Base-by-base conservation (phyloP, 2,329 filamentous ascomycete genomes). In the Fusarium cyanostomum region DNA sequence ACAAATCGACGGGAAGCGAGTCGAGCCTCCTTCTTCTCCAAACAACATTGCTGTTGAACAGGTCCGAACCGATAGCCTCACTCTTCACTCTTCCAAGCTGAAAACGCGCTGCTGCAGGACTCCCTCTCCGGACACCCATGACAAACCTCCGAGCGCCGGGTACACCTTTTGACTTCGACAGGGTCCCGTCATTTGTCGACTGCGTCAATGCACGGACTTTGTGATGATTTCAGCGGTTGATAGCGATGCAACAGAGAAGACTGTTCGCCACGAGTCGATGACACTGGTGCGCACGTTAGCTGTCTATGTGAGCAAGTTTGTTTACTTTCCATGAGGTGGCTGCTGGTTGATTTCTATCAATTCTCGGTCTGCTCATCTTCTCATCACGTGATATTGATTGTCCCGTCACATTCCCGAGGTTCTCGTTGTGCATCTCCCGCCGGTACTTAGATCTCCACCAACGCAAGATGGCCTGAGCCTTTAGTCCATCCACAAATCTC, bases 371-470 rank as follows among this genome's bases (percentile, higher is more conserved):
- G 24, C 35, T 35, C 28, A 10, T 13, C 8, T 9, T 24, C 3
- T 30, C 1, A 10, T 66, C 62, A 66, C 62, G 62, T 66, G 62
- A 66, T 37, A 3, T 15, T 7, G 9, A 39, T 27, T 52, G 21
- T 56, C 46, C 67, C 56, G 52, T 66, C 44, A 50, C 64, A 70
- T 69, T 70, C 62, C 62, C 67, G 67, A 68, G 65, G 67, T 64
- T 66, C 56, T 67, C 59, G 44, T 70, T 65, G 64, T 59, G 42
- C 59, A 62, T 66, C 62, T 66, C 58, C 62, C 63, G 62, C 62
- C 67, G 62, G 62, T 70, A 70, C 67, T 67, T 68, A 38, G 54
- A 46, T 59, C 67, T 64, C 56, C 46, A 63, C 28, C 42, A 18
- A 59, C 44, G 53, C 34, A 54, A 58, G 42, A 51, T 53, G 55